Percentiles rank a stretch among this genome's conserved stretches.
These are phyloP conservation scores for Capillidium rhysosporum DNA, from an alignment of 371 early-diverging fungal species.

Conservation along the genomic window DNA sequence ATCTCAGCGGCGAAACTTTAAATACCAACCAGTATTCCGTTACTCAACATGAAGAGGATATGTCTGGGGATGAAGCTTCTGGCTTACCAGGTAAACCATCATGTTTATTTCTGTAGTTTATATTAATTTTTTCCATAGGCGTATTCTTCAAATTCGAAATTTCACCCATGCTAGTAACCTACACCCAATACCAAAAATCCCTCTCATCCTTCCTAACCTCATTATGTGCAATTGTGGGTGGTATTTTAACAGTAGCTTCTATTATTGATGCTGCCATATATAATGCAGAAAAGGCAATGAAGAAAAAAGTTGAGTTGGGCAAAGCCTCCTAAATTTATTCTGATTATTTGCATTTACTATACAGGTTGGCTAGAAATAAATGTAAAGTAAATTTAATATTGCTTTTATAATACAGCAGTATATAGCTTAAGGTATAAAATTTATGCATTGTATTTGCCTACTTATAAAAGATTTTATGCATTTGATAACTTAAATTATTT, in stretches of 20 bases:
- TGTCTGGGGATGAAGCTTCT: constrained; percentile 12
- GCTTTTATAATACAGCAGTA: too few relatives aligned
- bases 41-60: constrained; percentile 52
- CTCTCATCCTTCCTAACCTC: constrained; percentile 74
- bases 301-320: constrained; percentile 71
- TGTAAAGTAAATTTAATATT: too few relatives aligned
- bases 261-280: constrained; percentile 79
- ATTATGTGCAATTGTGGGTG: constrained; percentile 86
- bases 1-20: constrained; percentile 32
- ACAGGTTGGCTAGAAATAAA: too few relatives aligned
- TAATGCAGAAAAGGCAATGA: constrained; percentile 58
- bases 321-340: constrained; percentile 35
- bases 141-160: constrained; percentile 91
- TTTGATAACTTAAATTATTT: too few relatives aligned
- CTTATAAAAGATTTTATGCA: too few relatives aligned
- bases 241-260: constrained; percentile 86
- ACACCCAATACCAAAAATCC: constrained; percentile 60
- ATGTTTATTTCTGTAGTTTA: background rate
- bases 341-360: too few relatives aligned
- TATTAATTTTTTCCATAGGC: constrained; percentile 22
- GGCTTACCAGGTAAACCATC: constrained; percentile 33
- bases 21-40: constrained; percentile 87
- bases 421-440: too few relatives aligned
- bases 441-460: too few relatives aligned
- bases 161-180: constrained; percentile 87